phyloP scores from a whole-genome alignment of 106 monocot genomes.

The Hemerocallis citrina region DNA sequence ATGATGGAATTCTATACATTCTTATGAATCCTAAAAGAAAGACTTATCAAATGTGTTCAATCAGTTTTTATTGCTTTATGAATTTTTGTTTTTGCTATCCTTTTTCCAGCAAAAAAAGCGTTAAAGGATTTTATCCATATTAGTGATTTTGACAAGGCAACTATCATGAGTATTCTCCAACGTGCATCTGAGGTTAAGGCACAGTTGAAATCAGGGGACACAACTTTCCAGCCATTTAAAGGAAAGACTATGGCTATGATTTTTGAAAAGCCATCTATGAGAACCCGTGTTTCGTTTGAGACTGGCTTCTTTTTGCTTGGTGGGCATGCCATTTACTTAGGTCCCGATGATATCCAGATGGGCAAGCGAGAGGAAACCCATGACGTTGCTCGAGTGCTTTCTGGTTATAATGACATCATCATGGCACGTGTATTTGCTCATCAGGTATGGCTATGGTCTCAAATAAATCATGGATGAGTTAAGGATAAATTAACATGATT shows the following conservation, averaged over 20 bases:
- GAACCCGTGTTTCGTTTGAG: constrained; percentile 96
- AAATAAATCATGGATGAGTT: neutral
- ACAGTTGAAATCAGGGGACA: constrained; percentile 79
- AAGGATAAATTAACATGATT: neutral
- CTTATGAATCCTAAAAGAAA: neutral
- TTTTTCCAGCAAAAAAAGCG: constrained; percentile 28
- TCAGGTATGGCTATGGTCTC: constrained; percentile 55
- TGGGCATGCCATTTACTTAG: constrained; percentile 92
- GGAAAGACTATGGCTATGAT: constrained; percentile 99
- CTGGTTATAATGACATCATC: constrained; percentile 91
- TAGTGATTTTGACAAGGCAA: constrained; percentile 78
- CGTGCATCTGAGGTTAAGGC: constrained; percentile 76
- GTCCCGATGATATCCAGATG: constrained; percentile 96
- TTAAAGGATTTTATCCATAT: constrained; percentile 86
- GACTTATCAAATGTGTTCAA: no score
- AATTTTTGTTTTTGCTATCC: neutral
- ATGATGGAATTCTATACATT: neutral
- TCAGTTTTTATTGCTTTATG: neutral
- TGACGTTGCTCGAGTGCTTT: constrained; percentile 93
- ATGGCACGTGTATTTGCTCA: constrained; percentile 98
- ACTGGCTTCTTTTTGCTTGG: constrained; percentile 95
- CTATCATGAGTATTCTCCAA: constrained; percentile 73
- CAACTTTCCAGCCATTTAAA: constrained; percentile 80
- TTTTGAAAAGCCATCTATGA: constrained; percentile 95
- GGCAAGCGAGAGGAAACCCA: constrained; percentile 94